phyloP scores from a whole-genome alignment of 2,329 filamentous ascomycete species.

The Tolypocladium inflatum region DNA sequence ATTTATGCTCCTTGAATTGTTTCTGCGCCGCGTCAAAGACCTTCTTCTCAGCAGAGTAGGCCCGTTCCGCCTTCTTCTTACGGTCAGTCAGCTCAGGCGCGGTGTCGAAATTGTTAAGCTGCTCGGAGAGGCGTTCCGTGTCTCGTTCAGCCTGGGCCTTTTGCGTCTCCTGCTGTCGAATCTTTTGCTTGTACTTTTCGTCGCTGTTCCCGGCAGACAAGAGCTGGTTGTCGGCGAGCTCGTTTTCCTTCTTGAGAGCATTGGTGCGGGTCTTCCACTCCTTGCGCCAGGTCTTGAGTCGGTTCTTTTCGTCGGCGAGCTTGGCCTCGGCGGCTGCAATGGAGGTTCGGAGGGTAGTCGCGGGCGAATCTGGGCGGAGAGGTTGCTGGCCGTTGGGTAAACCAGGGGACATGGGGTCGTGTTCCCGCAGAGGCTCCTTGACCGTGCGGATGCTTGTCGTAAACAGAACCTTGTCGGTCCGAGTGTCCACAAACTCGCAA shows the following conservation, averaged over 20 bases:
- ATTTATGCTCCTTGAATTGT: conserved; percentile 48
- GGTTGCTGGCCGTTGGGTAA: conserved; percentile 43
- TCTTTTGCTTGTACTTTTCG: conserved; percentile 66
- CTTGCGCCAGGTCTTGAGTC: conserved; percentile 61
- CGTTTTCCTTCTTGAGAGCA: conserved; percentile 62
- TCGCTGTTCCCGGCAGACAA: conserved; percentile 63
- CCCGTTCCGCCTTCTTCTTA: conserved; percentile 44
- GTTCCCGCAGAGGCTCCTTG: conserved; percentile 29
- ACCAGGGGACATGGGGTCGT: conserved; percentile 17
- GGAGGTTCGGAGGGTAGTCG: conserved; percentile 66
- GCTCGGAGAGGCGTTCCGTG: conserved; percentile 42
- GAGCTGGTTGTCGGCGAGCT: conserved; percentile 56
- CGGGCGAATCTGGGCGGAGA: conserved; percentile 65
- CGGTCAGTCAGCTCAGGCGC: conserved; percentile 53
- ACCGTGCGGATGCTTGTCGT: conserved; percentile 62
- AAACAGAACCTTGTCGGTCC: conserved; percentile 57
- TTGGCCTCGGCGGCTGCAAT: conserved; percentile 64
- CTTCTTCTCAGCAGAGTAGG: conserved; percentile 44
- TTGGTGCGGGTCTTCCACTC: conserved; percentile 65
- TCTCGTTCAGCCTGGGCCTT: conserved; percentile 56
- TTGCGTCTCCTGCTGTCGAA: conserved; percentile 65
- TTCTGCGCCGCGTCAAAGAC: conserved; percentile 50
- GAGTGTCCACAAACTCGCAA: conserved; percentile 65
- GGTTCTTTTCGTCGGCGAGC: conserved; percentile 57
- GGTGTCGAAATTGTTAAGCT: conserved; percentile 53